phyloP scores from a whole-genome alignment of 345 rosid genomes.

The Rhodomyrtus tomentosa region DNA sequence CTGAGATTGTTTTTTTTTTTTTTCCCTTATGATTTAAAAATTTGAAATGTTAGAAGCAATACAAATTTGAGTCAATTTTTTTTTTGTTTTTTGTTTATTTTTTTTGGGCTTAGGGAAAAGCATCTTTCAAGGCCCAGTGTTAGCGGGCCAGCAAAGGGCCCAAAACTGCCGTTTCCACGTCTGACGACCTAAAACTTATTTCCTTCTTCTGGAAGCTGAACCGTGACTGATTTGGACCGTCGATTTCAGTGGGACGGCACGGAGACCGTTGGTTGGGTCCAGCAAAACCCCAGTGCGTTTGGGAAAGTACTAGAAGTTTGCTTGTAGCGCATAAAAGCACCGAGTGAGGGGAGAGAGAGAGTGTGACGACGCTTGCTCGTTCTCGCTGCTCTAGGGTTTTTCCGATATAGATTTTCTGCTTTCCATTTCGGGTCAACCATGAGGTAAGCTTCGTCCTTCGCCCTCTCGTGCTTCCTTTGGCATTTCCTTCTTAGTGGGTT shows the following conservation, averaged over 20 bases:
- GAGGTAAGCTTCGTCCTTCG: background rate
- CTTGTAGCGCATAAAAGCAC: background rate
- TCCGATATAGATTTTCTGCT: background rate
- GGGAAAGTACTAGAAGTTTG: background rate
- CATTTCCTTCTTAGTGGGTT: background rate
- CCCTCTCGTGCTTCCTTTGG: background rate
- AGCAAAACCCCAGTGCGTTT: background rate
- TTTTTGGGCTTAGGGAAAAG: background rate
- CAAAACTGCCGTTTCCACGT: background rate
- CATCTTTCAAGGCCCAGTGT: background rate
- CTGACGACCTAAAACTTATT: background rate
- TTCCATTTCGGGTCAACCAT: background rate
- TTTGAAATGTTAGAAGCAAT: background rate
- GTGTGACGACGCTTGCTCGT: background rate
- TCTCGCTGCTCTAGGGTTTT: background rate
- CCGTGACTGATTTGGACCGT: background rate
- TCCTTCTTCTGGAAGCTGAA: background rate
- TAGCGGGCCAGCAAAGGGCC: background rate
- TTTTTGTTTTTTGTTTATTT: background rate
- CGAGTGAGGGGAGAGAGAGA: background rate
- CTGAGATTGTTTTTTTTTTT: background rate
- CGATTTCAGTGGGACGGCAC: background rate
- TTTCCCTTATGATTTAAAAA: background rate
- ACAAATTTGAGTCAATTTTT: background rate
- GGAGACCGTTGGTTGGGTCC: background rate